Percentiles rank a stretch among this genome's conserved stretches.
Conservation (phyloP, 768 basidiomycete genomes). For the Hygrophorus russula region DNA sequence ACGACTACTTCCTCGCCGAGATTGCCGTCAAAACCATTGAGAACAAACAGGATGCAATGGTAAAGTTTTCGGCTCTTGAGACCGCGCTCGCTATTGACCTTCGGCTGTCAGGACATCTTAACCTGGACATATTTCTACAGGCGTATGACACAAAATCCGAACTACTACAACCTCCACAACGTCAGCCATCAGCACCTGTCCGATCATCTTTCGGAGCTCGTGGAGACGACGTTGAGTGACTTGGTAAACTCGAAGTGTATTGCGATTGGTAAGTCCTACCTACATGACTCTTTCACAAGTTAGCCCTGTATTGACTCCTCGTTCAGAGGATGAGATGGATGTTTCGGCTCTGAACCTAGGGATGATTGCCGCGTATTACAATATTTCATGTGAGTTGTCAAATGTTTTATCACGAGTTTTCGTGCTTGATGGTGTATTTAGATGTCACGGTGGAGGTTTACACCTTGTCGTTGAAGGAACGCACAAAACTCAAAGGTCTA, state of each 20-base stretch:
- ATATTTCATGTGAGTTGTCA: slow-evolving; percentile 66
- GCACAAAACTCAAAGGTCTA: slow-evolving; percentile 92
- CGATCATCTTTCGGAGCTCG: slow-evolving; percentile 91
- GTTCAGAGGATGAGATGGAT: slow-evolving; percentile 85
- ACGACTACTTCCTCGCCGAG: slow-evolving; percentile 97
- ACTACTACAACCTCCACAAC: slow-evolving; percentile 89
- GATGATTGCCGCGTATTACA: slow-evolving; percentile 97
- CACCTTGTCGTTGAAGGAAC: slow-evolving; percentile 87
- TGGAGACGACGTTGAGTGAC: slow-evolving; percentile 87
- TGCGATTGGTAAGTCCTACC: slow-evolving; percentile 55
- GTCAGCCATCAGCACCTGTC: slow-evolving; percentile 94
- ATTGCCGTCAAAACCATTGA: slow-evolving; percentile 98
- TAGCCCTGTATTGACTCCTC: slow-evolving; percentile 2
- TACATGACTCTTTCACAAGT: background rate
- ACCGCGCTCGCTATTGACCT: background rate
- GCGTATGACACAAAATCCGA: slow-evolving; percentile 94
- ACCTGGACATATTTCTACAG: slow-evolving; percentile 99
- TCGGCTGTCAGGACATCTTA: slow-evolving; percentile 65
- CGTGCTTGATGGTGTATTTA: slow-evolving; percentile 17
- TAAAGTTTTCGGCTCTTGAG: slow-evolving; percentile 17
- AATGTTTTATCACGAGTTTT: background rate
- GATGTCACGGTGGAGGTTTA: slow-evolving; percentile 98
- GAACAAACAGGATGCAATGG: slow-evolving; percentile 97
- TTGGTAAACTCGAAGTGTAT: slow-evolving; percentile 95
- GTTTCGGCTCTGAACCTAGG: slow-evolving; percentile 86